Conservation (phyloP, 163 green algal genomes). For the Scenedesmus sp. region DNA sequence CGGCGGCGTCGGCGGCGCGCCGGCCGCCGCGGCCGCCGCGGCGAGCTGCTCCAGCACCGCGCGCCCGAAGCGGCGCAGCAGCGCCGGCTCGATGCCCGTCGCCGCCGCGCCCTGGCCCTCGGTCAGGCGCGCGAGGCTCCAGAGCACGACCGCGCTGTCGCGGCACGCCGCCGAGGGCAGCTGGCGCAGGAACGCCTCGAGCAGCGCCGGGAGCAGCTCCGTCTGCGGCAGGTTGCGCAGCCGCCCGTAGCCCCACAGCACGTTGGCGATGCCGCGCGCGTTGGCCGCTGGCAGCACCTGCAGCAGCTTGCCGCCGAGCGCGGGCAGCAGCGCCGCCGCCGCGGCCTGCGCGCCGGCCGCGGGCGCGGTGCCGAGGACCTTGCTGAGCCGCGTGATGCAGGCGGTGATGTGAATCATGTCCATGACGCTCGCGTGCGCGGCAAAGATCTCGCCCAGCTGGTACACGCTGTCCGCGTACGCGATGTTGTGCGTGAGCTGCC, state of each 20-base stretch:
- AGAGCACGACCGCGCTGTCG: slow-evolving; percentile 44
- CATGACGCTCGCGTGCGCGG: slow-evolving; percentile 25
- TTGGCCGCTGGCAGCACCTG: slow-evolving; percentile 30
- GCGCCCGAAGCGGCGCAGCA: slow-evolving; percentile 26
- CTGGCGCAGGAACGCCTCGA: slow-evolving; percentile 16
- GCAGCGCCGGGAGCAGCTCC: slow-evolving; percentile 9
- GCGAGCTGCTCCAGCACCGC: slow-evolving; percentile 29
- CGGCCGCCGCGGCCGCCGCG: slow-evolving; percentile 2
- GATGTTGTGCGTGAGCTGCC: slow-evolving; percentile 44
- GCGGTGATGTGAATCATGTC: slow-evolving; percentile 47
- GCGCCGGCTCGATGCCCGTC: background rate
- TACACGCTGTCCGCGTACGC: slow-evolving; percentile 23
- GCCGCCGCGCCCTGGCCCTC: slow-evolving; percentile 15
- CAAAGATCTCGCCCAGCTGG: slow-evolving; percentile 36
- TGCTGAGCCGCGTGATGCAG: slow-evolving; percentile 43
- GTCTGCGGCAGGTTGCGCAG: slow-evolving; percentile 30
- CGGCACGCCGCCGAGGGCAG: slow-evolving; percentile 20
- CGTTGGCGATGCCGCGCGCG: slow-evolving; percentile 37
- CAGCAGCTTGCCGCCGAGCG: slow-evolving; percentile 32
- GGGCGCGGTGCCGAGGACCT: slow-evolving; percentile 26
- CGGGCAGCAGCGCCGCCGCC: slow-evolving; percentile 23
- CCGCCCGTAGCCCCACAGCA: slow-evolving; percentile 45
- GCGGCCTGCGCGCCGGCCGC: background rate
- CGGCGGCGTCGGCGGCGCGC: background rate
- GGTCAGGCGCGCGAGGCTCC: slow-evolving; percentile 25